Conservation (phyloP, 306 rosid genomes). For the Crotalaria pallida region DNA sequence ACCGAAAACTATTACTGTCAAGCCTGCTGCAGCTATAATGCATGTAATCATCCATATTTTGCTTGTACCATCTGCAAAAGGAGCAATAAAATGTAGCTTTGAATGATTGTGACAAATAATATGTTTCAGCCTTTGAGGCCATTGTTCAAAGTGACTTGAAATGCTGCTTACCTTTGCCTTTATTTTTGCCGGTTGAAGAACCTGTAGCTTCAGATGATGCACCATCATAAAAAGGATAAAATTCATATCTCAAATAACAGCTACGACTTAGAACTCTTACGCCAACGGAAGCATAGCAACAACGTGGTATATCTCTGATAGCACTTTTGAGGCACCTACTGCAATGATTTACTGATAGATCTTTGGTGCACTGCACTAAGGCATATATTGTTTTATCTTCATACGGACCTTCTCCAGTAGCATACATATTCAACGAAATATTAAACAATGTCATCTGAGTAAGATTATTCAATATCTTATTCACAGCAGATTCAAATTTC, state of each 20-base stretch:
- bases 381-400: constrained; percentile 37
- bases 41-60: constrained; percentile 28
- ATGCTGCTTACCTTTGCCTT: constrained; percentile 26
- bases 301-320: constrained; percentile 16
- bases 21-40: constrained; percentile 8
- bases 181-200: constrained; percentile 12
- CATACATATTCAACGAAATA: too few relatives aligned
- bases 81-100: not conserved
- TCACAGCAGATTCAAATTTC: too few relatives aligned
- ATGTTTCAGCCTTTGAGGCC: not conserved
- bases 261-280: constrained; percentile 53
- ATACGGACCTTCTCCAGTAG: constrained; percentile 12
- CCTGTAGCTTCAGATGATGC: not conserved
- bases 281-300: constrained; percentile 44
- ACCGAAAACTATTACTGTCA: constrained; percentile 24
- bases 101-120: not conserved
- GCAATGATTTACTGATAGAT: constrained; percentile 45
- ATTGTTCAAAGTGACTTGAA: not conserved
- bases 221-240: constrained; percentile 43
- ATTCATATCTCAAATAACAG: constrained; percentile 57
- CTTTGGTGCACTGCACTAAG: constrained; percentile 59
- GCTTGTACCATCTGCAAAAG: constrained; percentile 28
- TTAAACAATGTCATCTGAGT: too few relatives aligned
- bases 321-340: constrained; percentile 41
- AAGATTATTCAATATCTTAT: too few relatives aligned